These are phyloP conservation scores for Globisporangium paroecandrum DNA, from an alignment of 352 stramenopile species.

Conservation along the genomic window DNA sequence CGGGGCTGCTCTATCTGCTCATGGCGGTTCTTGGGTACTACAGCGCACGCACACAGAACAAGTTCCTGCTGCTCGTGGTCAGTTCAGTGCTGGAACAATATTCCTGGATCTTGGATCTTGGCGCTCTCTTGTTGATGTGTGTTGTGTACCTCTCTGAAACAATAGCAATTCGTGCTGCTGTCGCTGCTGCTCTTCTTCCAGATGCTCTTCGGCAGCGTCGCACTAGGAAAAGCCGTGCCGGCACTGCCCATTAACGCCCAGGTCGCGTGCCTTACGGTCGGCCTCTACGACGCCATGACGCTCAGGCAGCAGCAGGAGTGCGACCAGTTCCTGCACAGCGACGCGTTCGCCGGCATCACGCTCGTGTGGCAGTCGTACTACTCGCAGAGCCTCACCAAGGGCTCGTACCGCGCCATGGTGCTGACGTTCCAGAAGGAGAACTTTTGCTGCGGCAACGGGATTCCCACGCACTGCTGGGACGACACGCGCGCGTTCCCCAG, in stretches of 20 bases:
- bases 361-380: conserved; percentile 81
- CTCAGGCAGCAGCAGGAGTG: conserved; percentile 33
- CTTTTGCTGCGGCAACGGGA: conserved; percentile 69
- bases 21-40: conserved; percentile 40
- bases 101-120: background rate
- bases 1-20: conserved; percentile 52
- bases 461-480: conserved; percentile 43
- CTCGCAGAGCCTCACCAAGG: conserved; percentile 34
- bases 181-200: conserved; percentile 54
- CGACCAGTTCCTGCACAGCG: conserved; percentile 48
- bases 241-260: conserved; percentile 36
- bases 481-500: conserved; percentile 48
- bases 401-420: conserved; percentile 50
- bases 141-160: background rate
- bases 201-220: conserved; percentile 54
- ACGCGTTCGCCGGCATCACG: conserved; percentile 56
- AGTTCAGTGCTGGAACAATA: background rate
- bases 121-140: background rate
- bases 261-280: conserved; percentile 56
- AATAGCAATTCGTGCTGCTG: conserved; percentile 43
- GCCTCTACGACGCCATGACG: conserved; percentile 42
- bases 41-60: conserved; percentile 66
- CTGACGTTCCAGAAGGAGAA: conserved; percentile 57
- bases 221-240: conserved; percentile 31
- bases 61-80: conserved; percentile 65